A percentile compares a stretch with the other conserved stretches of the same genome.
phyloP scores from a whole-genome alignment of 768 basidiomycete species.

The Gloeostereum incarnatum region DNA sequence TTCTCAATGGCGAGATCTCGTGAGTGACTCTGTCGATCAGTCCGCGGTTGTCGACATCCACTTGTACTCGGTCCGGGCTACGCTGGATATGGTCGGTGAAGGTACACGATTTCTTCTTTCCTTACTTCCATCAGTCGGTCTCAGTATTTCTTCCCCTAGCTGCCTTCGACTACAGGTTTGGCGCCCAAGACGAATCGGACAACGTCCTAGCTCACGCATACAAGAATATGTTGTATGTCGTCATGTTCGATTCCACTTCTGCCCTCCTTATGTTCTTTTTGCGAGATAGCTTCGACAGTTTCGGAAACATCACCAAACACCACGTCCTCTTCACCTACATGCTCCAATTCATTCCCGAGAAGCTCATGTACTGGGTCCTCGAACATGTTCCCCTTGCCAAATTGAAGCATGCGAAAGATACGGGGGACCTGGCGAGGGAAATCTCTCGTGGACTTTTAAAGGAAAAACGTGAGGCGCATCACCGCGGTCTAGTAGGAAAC shows the following conservation, averaged over 20 bases:
- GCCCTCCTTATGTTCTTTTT: neutral
- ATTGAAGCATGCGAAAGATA: constrained; percentile 36
- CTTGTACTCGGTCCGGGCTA: constrained; percentile 18
- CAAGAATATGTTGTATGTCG: neutral
- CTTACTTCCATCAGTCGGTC: neutral
- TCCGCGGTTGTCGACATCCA: constrained; percentile 14
- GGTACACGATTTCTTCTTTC: constrained; percentile 10
- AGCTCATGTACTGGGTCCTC: neutral
- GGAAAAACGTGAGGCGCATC: constrained; percentile 37
- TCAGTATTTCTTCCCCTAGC: constrained; percentile 5
- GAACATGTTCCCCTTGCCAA: constrained; percentile 13
- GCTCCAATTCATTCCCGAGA: neutral
- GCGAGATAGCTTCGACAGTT: neutral
- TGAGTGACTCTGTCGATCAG: neutral
- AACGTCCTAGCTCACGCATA: neutral
- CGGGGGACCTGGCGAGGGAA: constrained; percentile 31
- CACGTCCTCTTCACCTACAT: no score
- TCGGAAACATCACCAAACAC: neutral
- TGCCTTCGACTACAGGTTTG: constrained; percentile 20
- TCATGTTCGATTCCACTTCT: neutral
- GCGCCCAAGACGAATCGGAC: constrained; percentile 3
- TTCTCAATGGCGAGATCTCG: neutral
- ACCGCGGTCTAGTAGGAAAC: constrained; percentile 35
- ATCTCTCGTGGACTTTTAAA: constrained; percentile 38
- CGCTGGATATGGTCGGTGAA: constrained; percentile 25